Conservation (phyloP, 2,329 filamentous ascomycete species). For the Stenocarpella maydis region DNA sequence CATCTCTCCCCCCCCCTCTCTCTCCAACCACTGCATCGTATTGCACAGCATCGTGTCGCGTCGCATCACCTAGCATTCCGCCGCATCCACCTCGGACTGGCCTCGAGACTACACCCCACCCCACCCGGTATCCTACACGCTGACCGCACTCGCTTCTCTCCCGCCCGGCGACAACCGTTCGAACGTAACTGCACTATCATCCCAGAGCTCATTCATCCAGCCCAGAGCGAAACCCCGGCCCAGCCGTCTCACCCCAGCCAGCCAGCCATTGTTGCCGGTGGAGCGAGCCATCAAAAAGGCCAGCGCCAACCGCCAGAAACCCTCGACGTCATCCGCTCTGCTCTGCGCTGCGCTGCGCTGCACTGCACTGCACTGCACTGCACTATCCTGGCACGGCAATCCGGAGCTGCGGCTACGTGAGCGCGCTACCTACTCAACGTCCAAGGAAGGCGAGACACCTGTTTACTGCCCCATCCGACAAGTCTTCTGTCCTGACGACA, state of each 20-base stretch:
- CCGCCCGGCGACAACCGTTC: neutral
- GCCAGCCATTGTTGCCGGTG: constrained; percentile 31
- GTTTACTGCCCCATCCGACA: neutral
- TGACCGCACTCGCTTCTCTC: neutral
- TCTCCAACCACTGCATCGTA: neutral
- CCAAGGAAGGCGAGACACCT: constrained; percentile 9
- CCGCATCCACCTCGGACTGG: neutral
- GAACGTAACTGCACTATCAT: neutral
- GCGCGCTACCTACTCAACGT: neutral
- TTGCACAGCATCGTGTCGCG: neutral
- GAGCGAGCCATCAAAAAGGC: constrained; percentile 35
- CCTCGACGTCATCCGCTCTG: constrained; percentile 29
- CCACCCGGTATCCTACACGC: constrained; percentile 2
- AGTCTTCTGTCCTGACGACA: neutral
- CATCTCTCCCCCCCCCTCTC: too few relatives aligned
- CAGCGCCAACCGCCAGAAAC: constrained; percentile 12
- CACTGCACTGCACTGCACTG: too few relatives aligned
- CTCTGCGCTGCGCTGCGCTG: neutral
- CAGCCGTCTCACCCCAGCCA: constrained; percentile 23
- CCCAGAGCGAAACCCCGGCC: constrained; percentile 9
- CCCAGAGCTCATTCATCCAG: neutral
- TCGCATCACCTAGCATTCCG: neutral
- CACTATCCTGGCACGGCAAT: constrained; percentile 1
- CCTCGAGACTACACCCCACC: neutral
- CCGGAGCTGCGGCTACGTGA: constrained; percentile 17